Evolutionary conservation across 768 basidiomycete genomes (phyloP), one percentile per base, ranked within the genome.

Genomic region (Suillus variegatus): DNA sequence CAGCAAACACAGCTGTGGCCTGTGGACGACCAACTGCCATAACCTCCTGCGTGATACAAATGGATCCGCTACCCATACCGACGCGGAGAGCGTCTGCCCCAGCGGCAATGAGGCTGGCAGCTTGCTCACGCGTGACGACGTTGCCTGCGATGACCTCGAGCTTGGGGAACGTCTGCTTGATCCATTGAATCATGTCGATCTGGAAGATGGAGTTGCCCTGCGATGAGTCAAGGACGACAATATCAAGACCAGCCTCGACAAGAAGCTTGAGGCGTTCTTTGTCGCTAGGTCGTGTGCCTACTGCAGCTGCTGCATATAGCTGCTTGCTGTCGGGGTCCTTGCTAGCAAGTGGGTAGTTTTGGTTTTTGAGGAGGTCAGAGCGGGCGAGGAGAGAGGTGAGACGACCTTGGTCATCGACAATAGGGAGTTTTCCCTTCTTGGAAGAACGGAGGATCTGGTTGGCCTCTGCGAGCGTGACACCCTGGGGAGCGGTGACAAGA

Each of bases 21-120:
- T 99, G 97, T 1, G 97, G 97, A 18, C 97, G 88, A 16, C 97
- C 97, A 61, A 99, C 97, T 12, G 97, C 97, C 93, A 98, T 99
- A 72, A 99, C 92, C 75, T 99, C 97, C 79, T 99, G 97, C 7
- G 97, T 99, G 80, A 99, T 99, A 76, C 97, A 99, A 74, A 99
- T 99, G 6, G 94, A 97, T 10, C 97, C 97, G 9, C 91, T 93
- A 44, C 97, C 97, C 97, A 99, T 99, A 49, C 97, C 97, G 44
- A 99, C 85, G 28, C 95, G 91, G 13, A 99, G 85, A n/a, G 85
- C 97, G 71, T 99, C 97, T 4, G 96, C 97, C 51, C 97, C 97
- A 3, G 95, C 96, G 10, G 85, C 89, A 70, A 99, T 98, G 66
- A 99, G 88, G 28, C 83, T 87, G 18, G 97, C 97, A 1, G 97